These are phyloP conservation scores for Fusarium humuli DNA, from an alignment of 2,329 filamentous ascomycete species.

Conservation along the genomic window DNA sequence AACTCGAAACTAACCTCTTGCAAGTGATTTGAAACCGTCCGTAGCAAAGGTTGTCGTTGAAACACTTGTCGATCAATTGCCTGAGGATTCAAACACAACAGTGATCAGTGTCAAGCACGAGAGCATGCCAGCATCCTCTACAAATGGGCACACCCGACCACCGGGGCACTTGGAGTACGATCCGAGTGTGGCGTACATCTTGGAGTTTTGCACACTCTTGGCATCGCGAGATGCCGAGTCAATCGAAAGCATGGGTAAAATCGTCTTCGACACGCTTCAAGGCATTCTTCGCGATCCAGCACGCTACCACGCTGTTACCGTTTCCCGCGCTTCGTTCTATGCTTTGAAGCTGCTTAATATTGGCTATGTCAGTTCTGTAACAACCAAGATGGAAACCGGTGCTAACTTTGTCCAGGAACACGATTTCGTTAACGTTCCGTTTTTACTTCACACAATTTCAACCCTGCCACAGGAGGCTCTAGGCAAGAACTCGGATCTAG, in stretches of 20 bases:
- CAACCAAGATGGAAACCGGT: not conserved
- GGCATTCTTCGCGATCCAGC: constrained; percentile 82
- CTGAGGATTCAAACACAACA: constrained; percentile 80
- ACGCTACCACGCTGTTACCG: constrained; percentile 83
- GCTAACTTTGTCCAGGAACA: constrained; percentile 70
- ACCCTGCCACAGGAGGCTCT: constrained; percentile 84
- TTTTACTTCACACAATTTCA: constrained; percentile 91
- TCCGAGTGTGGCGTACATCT: constrained; percentile 86
- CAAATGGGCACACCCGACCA: constrained; percentile 60
- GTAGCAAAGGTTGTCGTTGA: constrained; percentile 62
- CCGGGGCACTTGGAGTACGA: constrained; percentile 75
- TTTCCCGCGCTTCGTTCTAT: constrained; percentile 88
- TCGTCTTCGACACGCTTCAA: constrained; percentile 83
- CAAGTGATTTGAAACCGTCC: constrained; percentile 54
- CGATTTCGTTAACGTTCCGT: constrained; percentile 90
- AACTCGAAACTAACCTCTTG: not conserved
- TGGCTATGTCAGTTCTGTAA: constrained; percentile 77
- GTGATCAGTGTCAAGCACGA: constrained; percentile 94
- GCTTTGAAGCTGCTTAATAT: constrained; percentile 82
- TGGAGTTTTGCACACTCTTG: constrained; percentile 88
- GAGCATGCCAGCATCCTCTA: constrained; percentile 70
- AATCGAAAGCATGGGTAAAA: constrained; percentile 78
- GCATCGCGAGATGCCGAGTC: constrained; percentile 81
- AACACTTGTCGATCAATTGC: constrained; percentile 83
- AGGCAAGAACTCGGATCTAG: constrained; percentile 78